Percentiles rank a stretch among this genome's conserved stretches.
phyloP scores from a whole-genome alignment of 495 filamentous ascomycete genomes.

The Penicillium atrosanguineum region DNA sequence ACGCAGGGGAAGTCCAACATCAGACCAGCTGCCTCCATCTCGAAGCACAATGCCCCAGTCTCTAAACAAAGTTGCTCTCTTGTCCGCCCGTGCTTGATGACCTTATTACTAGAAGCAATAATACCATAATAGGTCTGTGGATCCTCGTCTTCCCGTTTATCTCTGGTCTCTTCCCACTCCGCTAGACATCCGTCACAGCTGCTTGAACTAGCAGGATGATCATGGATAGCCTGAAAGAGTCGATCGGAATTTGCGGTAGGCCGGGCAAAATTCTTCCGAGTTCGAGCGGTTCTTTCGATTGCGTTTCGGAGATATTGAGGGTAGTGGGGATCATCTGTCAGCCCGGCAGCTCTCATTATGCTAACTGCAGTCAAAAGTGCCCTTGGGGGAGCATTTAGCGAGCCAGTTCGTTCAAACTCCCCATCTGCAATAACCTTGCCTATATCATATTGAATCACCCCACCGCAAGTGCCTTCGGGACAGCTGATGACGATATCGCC shows the following conservation, averaged over 20 bases:
- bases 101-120: constrained; percentile 21
- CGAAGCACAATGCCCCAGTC: constrained; percentile 9
- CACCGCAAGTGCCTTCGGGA: constrained; percentile 10
- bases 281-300: background rate
- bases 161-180: background rate
- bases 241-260: background rate
- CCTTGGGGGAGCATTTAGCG: constrained; percentile 25
- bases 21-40: constrained; percentile 38
- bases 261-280: background rate
- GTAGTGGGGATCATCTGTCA: constrained; percentile 13
- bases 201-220: constrained; percentile 1
- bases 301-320: constrained; percentile 21
- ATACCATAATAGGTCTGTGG: constrained; percentile 20
- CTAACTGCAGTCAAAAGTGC: constrained; percentile 20
- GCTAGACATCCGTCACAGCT: background rate
- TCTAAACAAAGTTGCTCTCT: background rate
- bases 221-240: constrained; percentile 8
- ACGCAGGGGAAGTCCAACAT: constrained; percentile 8
- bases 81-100: constrained; percentile 15
- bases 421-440: constrained; percentile 15
- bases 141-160: constrained; percentile 3
- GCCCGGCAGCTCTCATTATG: constrained; percentile 11
- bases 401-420: constrained; percentile 26
- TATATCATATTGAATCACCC: constrained; percentile 26
- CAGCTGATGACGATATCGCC: constrained; percentile 26